phyloP scores from a whole-genome alignment of 2,329 filamentous ascomycete genomes.

The Xylariaceae sp. region DNA sequence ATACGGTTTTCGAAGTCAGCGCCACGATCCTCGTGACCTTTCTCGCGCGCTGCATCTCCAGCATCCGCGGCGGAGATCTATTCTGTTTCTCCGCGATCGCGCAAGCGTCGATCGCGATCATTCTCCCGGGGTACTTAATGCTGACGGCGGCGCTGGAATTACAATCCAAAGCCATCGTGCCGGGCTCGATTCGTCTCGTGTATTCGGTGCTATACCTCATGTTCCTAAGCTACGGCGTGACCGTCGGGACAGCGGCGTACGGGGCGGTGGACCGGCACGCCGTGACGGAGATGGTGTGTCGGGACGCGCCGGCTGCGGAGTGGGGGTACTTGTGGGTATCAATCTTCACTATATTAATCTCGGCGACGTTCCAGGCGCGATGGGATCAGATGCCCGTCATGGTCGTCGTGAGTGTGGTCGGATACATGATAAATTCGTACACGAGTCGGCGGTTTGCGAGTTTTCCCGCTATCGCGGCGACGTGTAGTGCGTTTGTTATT shows the following conservation, averaged over 20 bases:
- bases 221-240: conserved; percentile 67
- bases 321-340: conserved; percentile 63
- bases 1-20: conserved; percentile 44
- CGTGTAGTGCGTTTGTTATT: conserved; percentile 69
- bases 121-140: conserved; percentile 58
- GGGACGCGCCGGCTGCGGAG: conserved; percentile 41
- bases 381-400: conserved; percentile 73
- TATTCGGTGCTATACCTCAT: conserved; percentile 68
- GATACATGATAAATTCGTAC: conserved; percentile 73
- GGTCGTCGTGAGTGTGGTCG: conserved; percentile 66
- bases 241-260: conserved; percentile 50
- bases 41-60: conserved; percentile 60
- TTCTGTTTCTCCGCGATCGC: conserved; percentile 68
- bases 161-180: conserved; percentile 62
- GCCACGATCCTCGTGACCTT: conserved; percentile 61
- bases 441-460: conserved; percentile 59
- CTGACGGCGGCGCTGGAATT: conserved; percentile 57
- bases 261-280: conserved; percentile 44
- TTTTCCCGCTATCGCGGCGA: conserved; percentile 71
- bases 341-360: conserved; percentile 62
- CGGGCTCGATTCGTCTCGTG: conserved; percentile 65
- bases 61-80: conserved; percentile 50
- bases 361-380: conserved; percentile 76
- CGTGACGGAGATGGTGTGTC: conserved; percentile 39
- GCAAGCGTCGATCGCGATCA: conserved; percentile 64